Evolutionary conservation across 805 yeast genomes (phyloP).

Genomic region (Saccharomycopsis selenospora): DNA sequence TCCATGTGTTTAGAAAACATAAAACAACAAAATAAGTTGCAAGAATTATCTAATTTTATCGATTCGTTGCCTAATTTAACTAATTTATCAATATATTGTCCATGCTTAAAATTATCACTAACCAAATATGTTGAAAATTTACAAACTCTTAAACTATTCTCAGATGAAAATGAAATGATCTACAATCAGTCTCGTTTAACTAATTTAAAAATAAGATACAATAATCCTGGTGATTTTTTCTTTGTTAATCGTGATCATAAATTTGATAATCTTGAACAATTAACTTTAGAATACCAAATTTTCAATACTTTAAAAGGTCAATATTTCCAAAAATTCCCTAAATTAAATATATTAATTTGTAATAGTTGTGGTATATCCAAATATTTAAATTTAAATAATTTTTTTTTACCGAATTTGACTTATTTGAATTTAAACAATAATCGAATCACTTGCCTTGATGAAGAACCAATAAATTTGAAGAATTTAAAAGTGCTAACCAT

Average conservation of each 20-base stretch:
- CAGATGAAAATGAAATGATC: neutral
- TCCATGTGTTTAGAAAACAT: neutral
- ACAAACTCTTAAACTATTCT: neutral
- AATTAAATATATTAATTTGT: neutral
- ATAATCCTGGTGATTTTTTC: neutral
- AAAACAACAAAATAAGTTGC: neutral
- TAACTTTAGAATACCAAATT: neutral
- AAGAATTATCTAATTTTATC: neutral
- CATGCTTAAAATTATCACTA: neutral
- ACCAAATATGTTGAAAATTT: neutral
- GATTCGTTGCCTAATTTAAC: neutral
- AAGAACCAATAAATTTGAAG: neutral
- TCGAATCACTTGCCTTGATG: neutral
- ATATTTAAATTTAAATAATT: neutral
- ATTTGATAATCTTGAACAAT: neutral
- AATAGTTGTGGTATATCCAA: neutral
- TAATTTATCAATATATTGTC: neutral
- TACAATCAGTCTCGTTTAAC: neutral
- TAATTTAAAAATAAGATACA: neutral
- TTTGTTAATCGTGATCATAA: neutral
- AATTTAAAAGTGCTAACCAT: neutral
- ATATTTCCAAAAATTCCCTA: neutral
- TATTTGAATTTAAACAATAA: neutral
- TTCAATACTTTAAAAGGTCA: neutral
- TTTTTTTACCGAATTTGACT: neutral